Conservation (phyloP, 2,329 filamentous ascomycete genomes). For the Aureobasidium mangrovei region DNA sequence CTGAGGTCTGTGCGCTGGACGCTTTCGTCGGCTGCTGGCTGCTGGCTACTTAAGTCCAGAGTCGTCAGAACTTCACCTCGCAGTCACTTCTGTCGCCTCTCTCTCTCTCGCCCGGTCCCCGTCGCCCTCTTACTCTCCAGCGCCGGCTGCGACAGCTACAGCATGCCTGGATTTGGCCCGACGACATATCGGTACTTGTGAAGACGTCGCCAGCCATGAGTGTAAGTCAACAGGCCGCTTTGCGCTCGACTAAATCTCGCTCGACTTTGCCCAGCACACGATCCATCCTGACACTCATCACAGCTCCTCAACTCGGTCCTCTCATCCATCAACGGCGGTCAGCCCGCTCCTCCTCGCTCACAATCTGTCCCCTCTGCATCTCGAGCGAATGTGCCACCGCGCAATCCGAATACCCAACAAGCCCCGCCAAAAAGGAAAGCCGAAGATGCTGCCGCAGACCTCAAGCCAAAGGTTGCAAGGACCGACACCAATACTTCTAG, state of each 20-base stretch:
- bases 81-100: neutral
- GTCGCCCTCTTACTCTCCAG: neutral
- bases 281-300: slow-evolving; percentile 1
- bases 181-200: neutral
- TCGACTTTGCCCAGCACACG: neutral
- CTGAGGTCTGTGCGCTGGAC: neutral
- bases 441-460: slow-evolving; percentile 28
- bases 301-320: slow-evolving; percentile 45
- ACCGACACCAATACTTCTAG: slow-evolving; percentile 24
- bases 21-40: neutral
- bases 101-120: neutral
- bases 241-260: neutral
- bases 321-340: slow-evolving; percentile 39
- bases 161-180: slow-evolving; percentile 6
- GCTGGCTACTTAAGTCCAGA: neutral
- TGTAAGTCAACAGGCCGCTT: slow-evolving; percentile 11
- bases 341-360: slow-evolving; percentile 14
- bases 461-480: slow-evolving; percentile 27
- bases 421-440: slow-evolving; percentile 26
- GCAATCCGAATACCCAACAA: slow-evolving; percentile 19
- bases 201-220: slow-evolving; percentile 16
- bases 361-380: neutral
- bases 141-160: neutral
- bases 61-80: neutral
- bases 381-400: slow-evolving; percentile 14